Evolutionary conservation across 2,329 filamentous ascomycete genomes (phyloP).

Genomic region (Arthrocladium fulminans): DNA sequence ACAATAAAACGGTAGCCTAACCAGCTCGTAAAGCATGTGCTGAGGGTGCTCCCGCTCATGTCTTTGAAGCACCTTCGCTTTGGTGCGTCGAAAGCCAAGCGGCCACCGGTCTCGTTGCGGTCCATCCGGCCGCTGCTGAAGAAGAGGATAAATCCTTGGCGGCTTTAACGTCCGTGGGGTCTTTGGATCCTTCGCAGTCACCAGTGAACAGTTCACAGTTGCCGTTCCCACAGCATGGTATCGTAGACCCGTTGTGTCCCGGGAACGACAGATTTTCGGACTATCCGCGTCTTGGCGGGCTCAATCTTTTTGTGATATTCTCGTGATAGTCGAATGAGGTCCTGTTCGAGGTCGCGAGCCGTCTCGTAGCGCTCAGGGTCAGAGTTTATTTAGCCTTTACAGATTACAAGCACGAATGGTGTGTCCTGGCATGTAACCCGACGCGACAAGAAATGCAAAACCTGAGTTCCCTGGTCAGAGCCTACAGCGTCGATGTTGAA

Average conservation of each 20-base stretch:
- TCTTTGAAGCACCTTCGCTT: conserved; percentile 8
- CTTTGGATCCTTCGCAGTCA: neutral
- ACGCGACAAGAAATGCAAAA: too few species aligned
- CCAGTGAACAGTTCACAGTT: conserved; percentile 5
- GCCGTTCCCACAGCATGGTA: conserved; percentile 6
- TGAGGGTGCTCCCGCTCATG: conserved; percentile 4
- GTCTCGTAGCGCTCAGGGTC: too few species aligned
- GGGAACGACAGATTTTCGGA: conserved; percentile 3
- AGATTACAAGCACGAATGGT: too few species aligned
- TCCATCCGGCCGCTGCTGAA: conserved; percentile 8
- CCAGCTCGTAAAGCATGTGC: conserved; percentile 10
- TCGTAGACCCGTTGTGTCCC: conserved; percentile 2
- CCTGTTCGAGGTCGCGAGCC: conserved; percentile 7
- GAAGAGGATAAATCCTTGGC: conserved; percentile 9
- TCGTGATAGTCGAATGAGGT: conserved; percentile 3
- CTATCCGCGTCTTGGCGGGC: neutral
- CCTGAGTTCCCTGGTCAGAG: too few species aligned
- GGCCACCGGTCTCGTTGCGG: conserved; percentile 6
- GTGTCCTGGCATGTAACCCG: too few species aligned
- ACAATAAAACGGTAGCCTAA: conserved; percentile 7
- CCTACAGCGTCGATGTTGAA: too few species aligned
- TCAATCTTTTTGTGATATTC: neutral
- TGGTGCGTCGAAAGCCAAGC: conserved; percentile 9
- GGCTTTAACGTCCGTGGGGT: conserved; percentile 9
- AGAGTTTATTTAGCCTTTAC: too few species aligned